Evolutionary conservation across 768 basidiomycete genomes (phyloP).

Genomic region (Lactifluus volemus): DNA sequence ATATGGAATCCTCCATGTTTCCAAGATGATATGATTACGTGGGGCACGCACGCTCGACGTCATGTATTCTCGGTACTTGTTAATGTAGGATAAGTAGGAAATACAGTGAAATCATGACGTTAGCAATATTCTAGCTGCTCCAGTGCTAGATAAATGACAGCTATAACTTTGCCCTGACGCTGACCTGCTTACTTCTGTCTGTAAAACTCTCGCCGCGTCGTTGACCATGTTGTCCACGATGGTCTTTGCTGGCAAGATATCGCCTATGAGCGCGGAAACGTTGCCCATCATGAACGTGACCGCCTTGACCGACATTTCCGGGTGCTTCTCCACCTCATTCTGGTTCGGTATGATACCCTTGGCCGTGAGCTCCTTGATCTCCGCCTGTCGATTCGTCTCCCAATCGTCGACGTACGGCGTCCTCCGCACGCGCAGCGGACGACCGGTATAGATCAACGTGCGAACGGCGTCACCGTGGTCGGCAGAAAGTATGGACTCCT

Average conservation of each 20-base stretch:
- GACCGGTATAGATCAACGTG: conserved; percentile 85
- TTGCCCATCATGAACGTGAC: conserved; percentile 79
- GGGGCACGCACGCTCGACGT: no score
- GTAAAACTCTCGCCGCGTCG: conserved; percentile 43
- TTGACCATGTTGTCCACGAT: conserved; percentile 78
- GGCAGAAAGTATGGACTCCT: conserved; percentile 63
- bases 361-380: conserved; percentile 75
- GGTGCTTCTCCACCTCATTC: conserved; percentile 66
- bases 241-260: conserved; percentile 71
- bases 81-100: not conserved
- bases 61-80: no score
- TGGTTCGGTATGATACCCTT: conserved; percentile 76
- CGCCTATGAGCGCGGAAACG: conserved; percentile 64
- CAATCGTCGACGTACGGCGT: conserved; percentile 83
- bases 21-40: not conserved
- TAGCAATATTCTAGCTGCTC: not conserved
- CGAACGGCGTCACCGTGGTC: conserved; percentile 72
- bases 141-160: not conserved
- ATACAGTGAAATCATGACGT: not conserved
- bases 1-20: conserved; percentile 7
- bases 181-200: conserved; percentile 32
- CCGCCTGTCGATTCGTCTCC: conserved; percentile 68
- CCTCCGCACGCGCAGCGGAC: conserved; percentile 77
- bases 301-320: conserved; percentile 63
- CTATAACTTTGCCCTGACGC: conserved; percentile 29